Evolutionary conservation across 345 rosid species (phyloP).

Genomic region (Melaleuca quinquenervia): DNA sequence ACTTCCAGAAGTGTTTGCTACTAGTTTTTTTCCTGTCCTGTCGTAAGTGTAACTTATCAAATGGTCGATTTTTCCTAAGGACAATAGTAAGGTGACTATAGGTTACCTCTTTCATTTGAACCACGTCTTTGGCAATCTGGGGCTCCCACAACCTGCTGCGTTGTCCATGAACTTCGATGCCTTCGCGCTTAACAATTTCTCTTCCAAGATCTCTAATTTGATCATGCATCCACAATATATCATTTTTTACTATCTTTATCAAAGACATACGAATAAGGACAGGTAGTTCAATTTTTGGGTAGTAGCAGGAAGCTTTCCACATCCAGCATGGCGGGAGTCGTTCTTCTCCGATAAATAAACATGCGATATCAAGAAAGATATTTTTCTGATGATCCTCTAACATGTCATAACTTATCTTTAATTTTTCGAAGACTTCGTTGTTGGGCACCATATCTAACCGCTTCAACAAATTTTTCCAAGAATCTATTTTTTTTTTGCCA

Average conservation of each 20-base stretch:
- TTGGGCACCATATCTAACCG: no score
- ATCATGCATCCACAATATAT: not conserved
- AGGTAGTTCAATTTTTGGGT: not conserved
- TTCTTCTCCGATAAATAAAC: not conserved
- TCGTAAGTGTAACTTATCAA: no score
- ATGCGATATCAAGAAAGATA: not conserved
- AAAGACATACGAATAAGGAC: not conserved
- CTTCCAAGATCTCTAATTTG: not conserved
- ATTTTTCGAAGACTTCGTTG: no score
- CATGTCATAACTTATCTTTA: not conserved
- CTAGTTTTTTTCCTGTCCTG: not conserved
- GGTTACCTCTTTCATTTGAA: not conserved
- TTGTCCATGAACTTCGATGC: not conserved
- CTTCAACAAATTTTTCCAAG: no score
- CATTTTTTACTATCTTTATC: not conserved
- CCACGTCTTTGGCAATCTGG: not conserved
- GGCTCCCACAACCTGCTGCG: not conserved
- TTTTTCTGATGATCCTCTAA: not conserved
- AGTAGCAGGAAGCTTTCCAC: not conserved
- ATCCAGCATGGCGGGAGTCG: not conserved
- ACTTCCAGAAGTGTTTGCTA: not conserved
- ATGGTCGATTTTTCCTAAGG: not conserved
- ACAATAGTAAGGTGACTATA: not conserved
- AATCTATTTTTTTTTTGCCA: no score
- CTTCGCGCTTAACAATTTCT: not conserved